Evolutionary conservation across 371 early-diverging fungal species (phyloP).

Genomic region (Dichotomocladium elegans): DNA sequence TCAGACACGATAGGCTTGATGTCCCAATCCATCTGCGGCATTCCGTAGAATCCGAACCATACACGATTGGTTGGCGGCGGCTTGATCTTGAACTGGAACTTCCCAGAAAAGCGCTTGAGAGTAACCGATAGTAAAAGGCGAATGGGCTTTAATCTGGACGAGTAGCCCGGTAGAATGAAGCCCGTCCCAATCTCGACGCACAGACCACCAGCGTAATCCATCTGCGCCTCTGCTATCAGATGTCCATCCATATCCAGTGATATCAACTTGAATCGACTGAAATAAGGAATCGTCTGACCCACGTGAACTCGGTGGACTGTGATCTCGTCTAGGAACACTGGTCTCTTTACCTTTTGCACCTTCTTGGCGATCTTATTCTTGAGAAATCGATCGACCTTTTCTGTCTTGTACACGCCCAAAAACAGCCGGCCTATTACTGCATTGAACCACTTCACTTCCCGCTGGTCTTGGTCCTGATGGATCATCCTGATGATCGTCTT

Average conservation of each 20-base stretch:
- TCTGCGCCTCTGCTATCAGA: slow-evolving; percentile 64
- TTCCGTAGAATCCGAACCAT: slow-evolving; percentile 85
- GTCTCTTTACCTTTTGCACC: slow-evolving; percentile 59
- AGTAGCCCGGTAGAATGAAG: slow-evolving; percentile 31
- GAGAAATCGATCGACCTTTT: slow-evolving; percentile 50
- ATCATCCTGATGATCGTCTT: slow-evolving; percentile 42
- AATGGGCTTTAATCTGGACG: slow-evolving; percentile 59
- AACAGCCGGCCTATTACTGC: slow-evolving; percentile 83
- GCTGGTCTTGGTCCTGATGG: slow-evolving; percentile 52
- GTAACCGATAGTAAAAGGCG: slow-evolving; percentile 75
- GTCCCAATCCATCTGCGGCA: slow-evolving; percentile 72
- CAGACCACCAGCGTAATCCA: slow-evolving; percentile 77
- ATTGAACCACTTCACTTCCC: slow-evolving; percentile 80
- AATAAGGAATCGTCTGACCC: slow-evolving; percentile 79
- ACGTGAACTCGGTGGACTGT: slow-evolving; percentile 68
- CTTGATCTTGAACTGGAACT: slow-evolving; percentile 73
- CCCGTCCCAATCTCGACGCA: slow-evolving; percentile 69
- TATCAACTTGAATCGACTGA: slow-evolving; percentile 73
- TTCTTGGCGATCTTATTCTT: slow-evolving; percentile 63
- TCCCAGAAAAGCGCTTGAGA: slow-evolving; percentile 64
- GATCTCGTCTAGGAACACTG: slow-evolving; percentile 76
- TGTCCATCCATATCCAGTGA: slow-evolving; percentile 66
- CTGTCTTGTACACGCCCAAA: slow-evolving; percentile 65
- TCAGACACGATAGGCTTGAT: slow-evolving; percentile 84
- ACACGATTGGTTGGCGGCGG: slow-evolving; percentile 82